Percentiles rank a stretch among this genome's conserved stretches.
phyloP scores from a whole-genome alignment of 2,329 filamentous ascomycete genomes.

The Fusarium xylarioides region DNA sequence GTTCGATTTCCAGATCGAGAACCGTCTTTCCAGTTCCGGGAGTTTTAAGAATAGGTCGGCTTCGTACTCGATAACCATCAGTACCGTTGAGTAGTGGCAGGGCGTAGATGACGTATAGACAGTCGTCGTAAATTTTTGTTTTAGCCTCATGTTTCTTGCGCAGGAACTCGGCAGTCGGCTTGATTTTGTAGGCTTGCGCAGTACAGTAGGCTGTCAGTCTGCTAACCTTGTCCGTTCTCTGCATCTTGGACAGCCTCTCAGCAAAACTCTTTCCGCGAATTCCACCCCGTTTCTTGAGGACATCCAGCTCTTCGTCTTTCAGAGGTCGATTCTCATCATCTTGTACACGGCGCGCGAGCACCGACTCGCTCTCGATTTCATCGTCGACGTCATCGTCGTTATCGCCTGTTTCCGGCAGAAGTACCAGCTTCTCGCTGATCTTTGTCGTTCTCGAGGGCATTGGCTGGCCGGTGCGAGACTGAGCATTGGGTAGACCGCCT shows the following conservation, averaged over 20 bases:
- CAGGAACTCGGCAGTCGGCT: conserved; percentile 86
- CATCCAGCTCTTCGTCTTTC: conserved; percentile 72
- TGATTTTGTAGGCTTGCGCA: conserved; percentile 90
- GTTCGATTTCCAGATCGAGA: conserved; percentile 93
- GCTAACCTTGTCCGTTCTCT: conserved; percentile 86
- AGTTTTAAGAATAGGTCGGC: conserved; percentile 90
- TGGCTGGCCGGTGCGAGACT: conserved; percentile 61
- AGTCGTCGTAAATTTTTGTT: conserved; percentile 98
- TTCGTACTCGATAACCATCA: conserved; percentile 88
- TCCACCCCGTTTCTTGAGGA: conserved; percentile 69
- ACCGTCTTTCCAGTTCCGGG: conserved; percentile 90
- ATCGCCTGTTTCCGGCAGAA: conserved; percentile 82
- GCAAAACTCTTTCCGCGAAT: conserved; percentile 87
- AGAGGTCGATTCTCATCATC: conserved; percentile 72
- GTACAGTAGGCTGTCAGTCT: conserved; percentile 96
- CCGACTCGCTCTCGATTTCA: conserved; percentile 59
- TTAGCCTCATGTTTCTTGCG: conserved; percentile 87
- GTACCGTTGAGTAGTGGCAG: conserved; percentile 84
- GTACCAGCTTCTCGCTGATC: conserved; percentile 94
- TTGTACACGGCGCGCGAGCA: conserved; percentile 51
- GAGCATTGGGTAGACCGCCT: conserved; percentile 53
- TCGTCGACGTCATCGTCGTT: conserved; percentile 67
- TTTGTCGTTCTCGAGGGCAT: conserved; percentile 90
- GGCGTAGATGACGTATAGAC: conserved; percentile 94
- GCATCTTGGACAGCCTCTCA: conserved; percentile 87